These are phyloP conservation scores for Pleurotus tuoliensis DNA, from an alignment of 768 basidiomycete species.

Conservation along the genomic window DNA sequence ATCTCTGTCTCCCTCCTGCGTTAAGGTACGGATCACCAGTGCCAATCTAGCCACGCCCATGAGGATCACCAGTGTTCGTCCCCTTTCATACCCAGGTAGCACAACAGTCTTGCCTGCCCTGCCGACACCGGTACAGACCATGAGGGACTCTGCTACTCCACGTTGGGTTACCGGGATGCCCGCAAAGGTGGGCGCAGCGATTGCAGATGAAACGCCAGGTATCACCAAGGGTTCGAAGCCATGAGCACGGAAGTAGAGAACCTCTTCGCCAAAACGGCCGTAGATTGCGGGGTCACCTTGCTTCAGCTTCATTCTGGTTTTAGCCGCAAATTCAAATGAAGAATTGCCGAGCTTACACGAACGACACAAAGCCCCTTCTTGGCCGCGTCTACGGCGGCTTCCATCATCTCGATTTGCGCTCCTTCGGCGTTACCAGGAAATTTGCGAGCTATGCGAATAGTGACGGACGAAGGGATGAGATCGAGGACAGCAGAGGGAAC, in stretches of 20 bases:
- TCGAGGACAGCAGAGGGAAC: conserved; percentile 86
- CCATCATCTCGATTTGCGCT: conserved; percentile 94
- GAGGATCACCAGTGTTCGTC: conserved; percentile 76
- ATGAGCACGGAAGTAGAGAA: conserved; percentile 83
- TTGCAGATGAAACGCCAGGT: conserved; percentile 86
- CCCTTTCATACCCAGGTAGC: conserved; percentile 85
- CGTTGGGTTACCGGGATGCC: conserved; percentile 94
- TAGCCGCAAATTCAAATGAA: not conserved
- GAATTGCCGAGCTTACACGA: conserved; percentile 46
- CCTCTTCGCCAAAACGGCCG: conserved; percentile 92
- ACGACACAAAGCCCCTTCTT: conserved; percentile 80
- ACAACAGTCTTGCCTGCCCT: conserved; percentile 76
- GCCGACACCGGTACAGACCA: conserved; percentile 94
- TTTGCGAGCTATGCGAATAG: conserved; percentile 89
- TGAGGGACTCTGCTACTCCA: conserved; percentile 85
- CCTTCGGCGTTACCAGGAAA: conserved; percentile 97
- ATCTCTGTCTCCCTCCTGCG: conserved; percentile 22
- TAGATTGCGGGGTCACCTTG: conserved; percentile 97
- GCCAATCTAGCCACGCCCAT: conserved; percentile 93
- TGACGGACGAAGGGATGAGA: conserved; percentile 68
- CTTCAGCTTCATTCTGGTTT: conserved; percentile 60
- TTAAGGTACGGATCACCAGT: conserved; percentile 65
- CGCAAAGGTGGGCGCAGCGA: conserved; percentile 87
- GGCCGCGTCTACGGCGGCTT: conserved; percentile 82
- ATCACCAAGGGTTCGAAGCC: conserved; percentile 84